Base-by-base conservation (phyloP, 2,329 filamentous ascomycete species). In the Colletotrichum eremochloae region DNA sequence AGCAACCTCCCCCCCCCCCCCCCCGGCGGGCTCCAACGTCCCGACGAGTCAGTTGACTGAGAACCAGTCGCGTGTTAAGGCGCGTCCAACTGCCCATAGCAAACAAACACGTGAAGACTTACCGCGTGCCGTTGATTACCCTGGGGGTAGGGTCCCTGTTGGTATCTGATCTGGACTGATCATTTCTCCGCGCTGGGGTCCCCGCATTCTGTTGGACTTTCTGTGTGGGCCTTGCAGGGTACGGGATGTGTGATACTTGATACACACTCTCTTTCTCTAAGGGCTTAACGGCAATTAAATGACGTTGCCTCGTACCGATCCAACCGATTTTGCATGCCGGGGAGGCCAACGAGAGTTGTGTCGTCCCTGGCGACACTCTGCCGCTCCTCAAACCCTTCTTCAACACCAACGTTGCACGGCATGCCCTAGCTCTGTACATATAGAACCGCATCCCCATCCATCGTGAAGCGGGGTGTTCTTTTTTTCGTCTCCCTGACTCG, bases 171-270 rank as follows among this genome's bases (percentile, higher is more conserved):
- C 48, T 60, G 57, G 18, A 60, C 63, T 52, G 38, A 60, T 42
- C 38, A 48, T 18, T 66, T 53, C 68, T 68, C 65, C 68, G 52
- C 68, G 68, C 58, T 72, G 69, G 69, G 66, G 69, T 64, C 69
- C 69, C 69, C 69, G 66, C 69, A 69, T 60, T 63, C n/a, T 8
- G 12, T 8, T 56, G 46, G 53, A n/a, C 33, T 57, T 44, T 18
- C 7, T 69, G 65, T 56, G 69, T 58, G 53, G 65, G 24, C 7
- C 33, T n/a, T 40, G 20, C 68, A 63, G 11, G 68, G 56, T 63
- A 48, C 33, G 55, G 55, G 69, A 64, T 55, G 69, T 55, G 69
- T 48, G 60, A 40, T 60, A 55, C 46, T 69, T 64, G 65, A 64
- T 65, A 71, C 65, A 60, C 60, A 33, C 62, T 20, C 5, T 12